Evolutionary conservation across 495 filamentous ascomycete species (phyloP), one percentile per base, ranked within the genome.

Genomic region (Xylaria castorea): DNA sequence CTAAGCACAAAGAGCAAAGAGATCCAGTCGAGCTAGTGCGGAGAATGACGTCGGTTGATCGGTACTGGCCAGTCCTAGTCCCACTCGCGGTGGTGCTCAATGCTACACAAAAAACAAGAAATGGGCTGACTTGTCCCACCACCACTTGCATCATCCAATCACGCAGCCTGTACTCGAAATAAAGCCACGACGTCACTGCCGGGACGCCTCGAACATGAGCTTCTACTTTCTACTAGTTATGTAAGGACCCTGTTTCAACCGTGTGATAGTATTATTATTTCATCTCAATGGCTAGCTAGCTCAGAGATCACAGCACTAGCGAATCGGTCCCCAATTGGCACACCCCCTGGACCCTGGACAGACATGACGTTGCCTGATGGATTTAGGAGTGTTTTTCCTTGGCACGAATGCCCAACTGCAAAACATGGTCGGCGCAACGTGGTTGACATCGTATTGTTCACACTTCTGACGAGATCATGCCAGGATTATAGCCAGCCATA

Each of bases 141-240:
- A 63, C 6, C 8, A n/a, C 32, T 42, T 55, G 50, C 48, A 44
- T 44, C 68, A 50, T 20, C 66, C 25, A 70, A 61, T 62, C 48
- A 71, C 50, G 53, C 67, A 30, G 30, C 25, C 48, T 20, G 34
- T 6, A 11, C 20, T 16, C 3, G 50, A 42, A 40, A 51, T 51
- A 68, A 71, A 74, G 75, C 75, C 77, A 75, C 77, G 75, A 79
- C 77, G 75, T 77, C 77, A 79, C 76, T 57, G 40, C 67, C 73
- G 63, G 36, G 60, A 42, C 30, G n/a, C 36, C 34, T 18, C 1
- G 44, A 53, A 36, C 27, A 66, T 22, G 44, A 20, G 30, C 46
- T 7, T 38, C 12, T 18, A 57, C n/a, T n/a, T n/a, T n/a, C n/a
- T n/a, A n/a, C n/a, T n/a, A n/a, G n/a, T n/a, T n/a, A n/a, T n/a